Conservation (phyloP, 2,329 filamentous ascomycete genomes). For the Venturia asperata region DNA sequence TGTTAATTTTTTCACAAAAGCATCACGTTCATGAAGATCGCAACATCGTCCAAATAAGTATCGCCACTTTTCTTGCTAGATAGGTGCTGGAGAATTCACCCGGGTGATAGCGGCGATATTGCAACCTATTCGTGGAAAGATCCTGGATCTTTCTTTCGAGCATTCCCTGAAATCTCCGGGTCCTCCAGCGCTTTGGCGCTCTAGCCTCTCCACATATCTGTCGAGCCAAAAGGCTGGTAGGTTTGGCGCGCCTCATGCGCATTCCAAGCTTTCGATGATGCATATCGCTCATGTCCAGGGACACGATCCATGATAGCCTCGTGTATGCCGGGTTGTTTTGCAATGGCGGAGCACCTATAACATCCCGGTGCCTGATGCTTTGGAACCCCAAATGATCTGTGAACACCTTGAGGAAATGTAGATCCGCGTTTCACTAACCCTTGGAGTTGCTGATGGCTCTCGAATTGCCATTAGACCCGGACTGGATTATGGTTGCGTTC, state of each 20-base stretch:
- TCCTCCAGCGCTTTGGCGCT: neutral
- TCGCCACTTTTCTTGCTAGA: neutral
- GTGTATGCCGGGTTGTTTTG: neutral
- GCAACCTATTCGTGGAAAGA: slow-evolving; percentile 3
- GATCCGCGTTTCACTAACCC: neutral
- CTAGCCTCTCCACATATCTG: neutral
- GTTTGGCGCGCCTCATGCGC: neutral
- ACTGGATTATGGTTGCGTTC: neutral
- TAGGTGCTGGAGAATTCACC: neutral
- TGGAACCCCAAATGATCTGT: neutral
- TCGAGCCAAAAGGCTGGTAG: neutral
- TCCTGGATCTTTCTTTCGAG: neutral
- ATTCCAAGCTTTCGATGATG: neutral
- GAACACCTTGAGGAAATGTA: neutral
- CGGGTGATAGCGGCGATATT: neutral
- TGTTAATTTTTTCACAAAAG: neutral
- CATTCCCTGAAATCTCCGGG: neutral
- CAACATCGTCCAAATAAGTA: neutral
- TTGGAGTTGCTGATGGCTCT: neutral
- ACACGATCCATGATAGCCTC: neutral
- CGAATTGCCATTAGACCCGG: neutral
- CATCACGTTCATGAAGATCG: neutral
- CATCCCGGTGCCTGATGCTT: neutral
- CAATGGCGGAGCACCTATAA: neutral
- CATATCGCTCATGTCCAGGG: neutral